Percentiles rank a stretch among this genome's conserved stretches.
Evolutionary conservation across 495 filamentous ascomycete genomes (phyloP).

Genomic region (Penicillium bialowiezense): DNA sequence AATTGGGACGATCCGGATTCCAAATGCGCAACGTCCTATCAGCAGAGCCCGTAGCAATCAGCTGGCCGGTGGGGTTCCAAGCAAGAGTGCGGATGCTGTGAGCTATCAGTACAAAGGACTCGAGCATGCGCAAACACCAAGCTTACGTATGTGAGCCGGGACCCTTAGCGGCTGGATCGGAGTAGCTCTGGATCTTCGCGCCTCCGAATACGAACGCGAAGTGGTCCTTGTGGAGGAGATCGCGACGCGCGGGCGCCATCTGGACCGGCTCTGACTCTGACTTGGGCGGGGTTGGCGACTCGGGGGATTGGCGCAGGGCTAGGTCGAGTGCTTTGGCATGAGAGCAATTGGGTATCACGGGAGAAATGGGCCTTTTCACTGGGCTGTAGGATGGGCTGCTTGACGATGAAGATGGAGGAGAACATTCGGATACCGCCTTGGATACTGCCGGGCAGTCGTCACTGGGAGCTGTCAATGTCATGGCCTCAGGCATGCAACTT

Average conservation of each 20-base stretch:
- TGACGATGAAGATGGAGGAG: too few species aligned
- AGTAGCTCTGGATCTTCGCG: slow-evolving; percentile 60
- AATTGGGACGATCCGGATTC: slow-evolving; percentile 84
- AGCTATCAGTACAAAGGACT: slow-evolving; percentile 6
- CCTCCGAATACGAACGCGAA: slow-evolving; percentile 56
- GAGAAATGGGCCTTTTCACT: too few species aligned
- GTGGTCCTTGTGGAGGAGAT: slow-evolving; percentile 59
- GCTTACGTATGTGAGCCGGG: slow-evolving; percentile 54
- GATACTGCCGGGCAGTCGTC: slow-evolving; percentile 9
- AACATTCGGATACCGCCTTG: slow-evolving; percentile 10
- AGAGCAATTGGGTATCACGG: too few species aligned
- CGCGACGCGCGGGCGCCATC: slow-evolving; percentile 56
- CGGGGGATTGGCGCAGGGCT: slow-evolving; percentile 12
- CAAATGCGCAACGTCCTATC: slow-evolving; percentile 84
- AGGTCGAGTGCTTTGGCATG: too few species aligned
- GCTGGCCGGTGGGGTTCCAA: slow-evolving; percentile 84
- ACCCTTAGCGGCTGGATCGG: slow-evolving; percentile 53
- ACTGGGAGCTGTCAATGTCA: too few species aligned
- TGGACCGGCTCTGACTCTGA: too few species aligned
- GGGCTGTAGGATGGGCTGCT: too few species aligned
- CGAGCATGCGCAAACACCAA: not conserved
- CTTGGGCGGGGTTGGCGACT: slow-evolving; percentile 8
- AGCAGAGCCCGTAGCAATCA: slow-evolving; percentile 81
- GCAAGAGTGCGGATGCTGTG: slow-evolving; percentile 67
- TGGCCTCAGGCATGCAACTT: too few species aligned